Evolutionary conservation across 202 grass and related monocot genomes (phyloP).

Genomic region (Setaria viridis): DNA sequence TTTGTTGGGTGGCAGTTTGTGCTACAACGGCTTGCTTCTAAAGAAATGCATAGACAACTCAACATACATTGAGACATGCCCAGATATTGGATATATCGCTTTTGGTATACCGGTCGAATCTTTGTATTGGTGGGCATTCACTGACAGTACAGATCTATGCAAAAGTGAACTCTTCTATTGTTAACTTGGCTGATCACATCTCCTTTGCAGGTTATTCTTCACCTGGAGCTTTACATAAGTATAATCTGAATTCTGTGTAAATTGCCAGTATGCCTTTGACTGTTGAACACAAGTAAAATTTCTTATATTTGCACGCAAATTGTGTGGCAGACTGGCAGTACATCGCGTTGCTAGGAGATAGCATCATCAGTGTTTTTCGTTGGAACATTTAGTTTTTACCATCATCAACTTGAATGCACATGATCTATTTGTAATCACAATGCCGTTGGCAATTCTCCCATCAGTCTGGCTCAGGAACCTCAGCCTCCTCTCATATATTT

Average conservation of each 20-base stretch:
- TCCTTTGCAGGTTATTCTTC: slow-evolving; percentile 55
- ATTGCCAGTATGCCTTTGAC: not conserved
- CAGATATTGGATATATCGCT: no score
- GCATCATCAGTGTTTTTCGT: no score
- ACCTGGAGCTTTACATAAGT: slow-evolving; percentile 82
- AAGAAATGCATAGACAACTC: no score
- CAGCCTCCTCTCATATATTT: no score
- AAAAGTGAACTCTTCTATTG: not conserved
- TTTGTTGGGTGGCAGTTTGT: slow-evolving; percentile 51
- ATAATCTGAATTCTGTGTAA: not conserved
- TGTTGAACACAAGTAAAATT: not conserved
- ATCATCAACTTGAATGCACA: slow-evolving; percentile 8
- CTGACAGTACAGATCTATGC: not conserved
- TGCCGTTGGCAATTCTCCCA: no score
- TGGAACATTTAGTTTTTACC: not conserved
- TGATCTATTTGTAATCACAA: not conserved
- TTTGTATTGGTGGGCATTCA: no score
- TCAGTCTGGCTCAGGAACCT: no score
- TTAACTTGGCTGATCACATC: not conserved
- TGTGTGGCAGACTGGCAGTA: slow-evolving; percentile 57
- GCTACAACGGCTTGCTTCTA: slow-evolving; percentile 75
- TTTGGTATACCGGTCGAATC: no score
- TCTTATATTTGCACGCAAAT: slow-evolving; percentile 43
- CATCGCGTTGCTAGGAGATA: slow-evolving; percentile 10
- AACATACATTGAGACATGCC: no score